Evolutionary conservation across 2,329 filamentous ascomycete species (phyloP).

Genomic region (Dothideomycetes sp.): DNA sequence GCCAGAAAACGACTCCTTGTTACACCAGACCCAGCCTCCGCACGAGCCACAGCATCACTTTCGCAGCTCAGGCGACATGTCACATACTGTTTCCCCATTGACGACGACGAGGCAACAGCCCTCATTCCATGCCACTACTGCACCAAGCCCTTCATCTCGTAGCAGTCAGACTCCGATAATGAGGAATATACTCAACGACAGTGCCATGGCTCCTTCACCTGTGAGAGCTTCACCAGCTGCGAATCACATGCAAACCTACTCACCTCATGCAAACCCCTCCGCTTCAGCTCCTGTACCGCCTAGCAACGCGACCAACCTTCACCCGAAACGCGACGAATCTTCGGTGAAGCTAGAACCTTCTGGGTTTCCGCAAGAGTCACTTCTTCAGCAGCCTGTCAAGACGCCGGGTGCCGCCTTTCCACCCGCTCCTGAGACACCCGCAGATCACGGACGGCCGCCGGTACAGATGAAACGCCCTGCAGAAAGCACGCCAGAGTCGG

Average conservation of each 20-base stretch:
- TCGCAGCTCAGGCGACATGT: conserved; percentile 4
- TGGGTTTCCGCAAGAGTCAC: conserved; percentile 3
- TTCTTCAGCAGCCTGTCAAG: conserved; percentile 10
- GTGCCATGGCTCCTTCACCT: conserved; percentile 1
- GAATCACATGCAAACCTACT: no score
- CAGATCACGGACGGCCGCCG: conserved; percentile 2
- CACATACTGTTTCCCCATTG: conserved; percentile 4
- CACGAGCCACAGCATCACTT: conserved; percentile 1
- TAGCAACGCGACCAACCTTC: no score
- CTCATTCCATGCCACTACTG: not conserved
- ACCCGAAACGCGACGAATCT: no score
- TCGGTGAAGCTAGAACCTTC: not conserved
- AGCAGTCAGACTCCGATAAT: conserved; percentile 3
- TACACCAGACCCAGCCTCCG: not conserved
- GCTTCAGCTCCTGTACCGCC: no score
- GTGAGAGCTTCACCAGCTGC: conserved; percentile 4
- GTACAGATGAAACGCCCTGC: conserved; percentile 16
- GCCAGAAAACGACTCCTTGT: not conserved
- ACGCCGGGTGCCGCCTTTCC: not conserved
- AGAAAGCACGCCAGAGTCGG: conserved; percentile 12
- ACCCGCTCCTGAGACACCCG: not conserved
- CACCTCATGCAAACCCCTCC: no score
- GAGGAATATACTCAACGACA: conserved; percentile 6
- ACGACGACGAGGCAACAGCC: conserved; percentile 3
- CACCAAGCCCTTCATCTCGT: conserved; percentile 2